Evolutionary conservation across 495 filamentous ascomycete genomes (phyloP).

Genomic region (Hyphodiscus hymeniophilus): DNA sequence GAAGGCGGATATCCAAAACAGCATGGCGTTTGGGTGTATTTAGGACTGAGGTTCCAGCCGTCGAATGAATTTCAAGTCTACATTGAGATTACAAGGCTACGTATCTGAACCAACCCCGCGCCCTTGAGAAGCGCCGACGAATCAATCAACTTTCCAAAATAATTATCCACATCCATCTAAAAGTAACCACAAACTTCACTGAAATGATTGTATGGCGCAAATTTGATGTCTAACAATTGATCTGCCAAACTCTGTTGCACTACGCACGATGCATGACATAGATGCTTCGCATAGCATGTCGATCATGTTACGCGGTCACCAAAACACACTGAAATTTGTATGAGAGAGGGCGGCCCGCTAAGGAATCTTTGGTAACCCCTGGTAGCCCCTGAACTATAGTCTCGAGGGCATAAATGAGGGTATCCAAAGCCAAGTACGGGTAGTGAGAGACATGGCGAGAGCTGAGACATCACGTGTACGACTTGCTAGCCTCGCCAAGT

Average conservation of each 20-base stretch:
- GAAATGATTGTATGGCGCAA: not conserved
- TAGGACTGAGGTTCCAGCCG: too few species aligned
- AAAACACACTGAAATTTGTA: constrained; percentile 18
- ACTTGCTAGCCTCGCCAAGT: not conserved
- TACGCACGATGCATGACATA: constrained; percentile 18
- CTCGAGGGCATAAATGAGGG: not conserved
- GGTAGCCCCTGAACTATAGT: constrained; percentile 1
- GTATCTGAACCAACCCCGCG: too few species aligned
- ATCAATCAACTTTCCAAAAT: not conserved
- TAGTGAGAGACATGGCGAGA: not conserved
- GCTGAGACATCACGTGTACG: not conserved
- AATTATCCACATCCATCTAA: not conserved
- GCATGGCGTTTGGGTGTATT: too few species aligned
- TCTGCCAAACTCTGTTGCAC: constrained; percentile 8
- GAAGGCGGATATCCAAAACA: too few species aligned
- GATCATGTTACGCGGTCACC: constrained; percentile 21
- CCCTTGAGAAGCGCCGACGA: not conserved
- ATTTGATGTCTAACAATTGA: not conserved
- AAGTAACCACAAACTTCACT: not conserved
- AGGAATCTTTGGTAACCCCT: constrained; percentile 9
- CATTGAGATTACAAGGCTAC: too few species aligned
- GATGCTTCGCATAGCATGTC: constrained; percentile 16
- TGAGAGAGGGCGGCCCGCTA: constrained; percentile 19
- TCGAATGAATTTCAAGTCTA: too few species aligned
- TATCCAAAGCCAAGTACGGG: not conserved